phyloP scores from a whole-genome alignment of 2,329 filamentous ascomycete species.

The Trichoderma arundinaceum region DNA sequence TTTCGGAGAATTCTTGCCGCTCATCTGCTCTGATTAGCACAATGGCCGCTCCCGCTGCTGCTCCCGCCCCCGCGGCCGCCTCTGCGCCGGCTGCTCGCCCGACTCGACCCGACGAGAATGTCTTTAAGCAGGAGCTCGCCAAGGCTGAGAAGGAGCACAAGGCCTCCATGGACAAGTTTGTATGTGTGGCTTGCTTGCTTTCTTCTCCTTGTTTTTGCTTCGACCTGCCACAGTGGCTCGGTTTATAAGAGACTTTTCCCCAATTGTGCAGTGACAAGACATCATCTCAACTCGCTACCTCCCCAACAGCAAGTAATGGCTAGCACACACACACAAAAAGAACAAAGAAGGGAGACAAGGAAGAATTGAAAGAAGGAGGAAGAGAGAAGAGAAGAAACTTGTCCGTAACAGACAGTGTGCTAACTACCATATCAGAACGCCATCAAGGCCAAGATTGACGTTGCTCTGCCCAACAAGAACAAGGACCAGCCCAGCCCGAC shows the following conservation, averaged over 20 bases:
- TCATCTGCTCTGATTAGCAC: slow-evolving; percentile 37
- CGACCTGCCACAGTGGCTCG: too few species aligned
- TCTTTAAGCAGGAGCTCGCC: slow-evolving; percentile 78
- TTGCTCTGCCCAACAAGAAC: slow-evolving; percentile 73
- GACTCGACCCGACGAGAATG: slow-evolving; percentile 84
- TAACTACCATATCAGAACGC: slow-evolving; percentile 66
- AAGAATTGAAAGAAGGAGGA: neutral
- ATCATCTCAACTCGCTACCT: neutral
- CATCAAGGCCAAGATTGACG: slow-evolving; percentile 86
- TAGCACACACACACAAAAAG: neutral
- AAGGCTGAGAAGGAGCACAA: slow-evolving; percentile 87
- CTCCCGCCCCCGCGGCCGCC: slow-evolving; percentile 53
- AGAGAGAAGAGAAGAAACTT: neutral
- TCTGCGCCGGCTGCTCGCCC: slow-evolving; percentile 63
- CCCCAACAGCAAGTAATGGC: neutral
- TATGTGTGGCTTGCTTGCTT: slow-evolving; percentile 40
- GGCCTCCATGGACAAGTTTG: slow-evolving; percentile 68
- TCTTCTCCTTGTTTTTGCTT: neutral
- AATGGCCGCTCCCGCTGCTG: slow-evolving; percentile 54
- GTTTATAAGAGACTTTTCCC: neutral
- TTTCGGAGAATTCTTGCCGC: neutral
- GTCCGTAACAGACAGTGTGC: neutral
- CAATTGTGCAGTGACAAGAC: neutral
- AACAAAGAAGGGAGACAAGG: neutral
- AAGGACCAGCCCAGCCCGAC: slow-evolving; percentile 81